A percentile compares a stretch with the other conserved stretches of the same genome.
These are phyloP conservation scores for Nakazawaea wyomingensis DNA, from an alignment of 805 yeast genomes.

Conservation along the genomic window DNA sequence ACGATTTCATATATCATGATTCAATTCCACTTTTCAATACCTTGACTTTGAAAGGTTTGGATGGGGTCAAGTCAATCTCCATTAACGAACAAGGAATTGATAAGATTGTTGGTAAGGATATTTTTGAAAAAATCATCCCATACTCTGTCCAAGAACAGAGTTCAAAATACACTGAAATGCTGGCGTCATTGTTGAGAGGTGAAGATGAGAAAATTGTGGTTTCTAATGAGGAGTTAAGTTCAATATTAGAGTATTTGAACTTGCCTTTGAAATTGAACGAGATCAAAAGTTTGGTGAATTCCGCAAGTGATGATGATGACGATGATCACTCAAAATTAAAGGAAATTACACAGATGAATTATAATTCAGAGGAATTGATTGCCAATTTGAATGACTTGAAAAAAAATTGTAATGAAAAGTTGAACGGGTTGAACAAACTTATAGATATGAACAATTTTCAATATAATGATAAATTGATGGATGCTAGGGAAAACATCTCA, in stretches of 20 bases:
- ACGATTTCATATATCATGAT: slow-evolving; percentile 86
- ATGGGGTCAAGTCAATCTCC: slow-evolving; percentile 58
- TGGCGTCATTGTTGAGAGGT: slow-evolving; percentile 67
- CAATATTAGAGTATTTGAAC: slow-evolving; percentile 76
- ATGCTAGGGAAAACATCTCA: slow-evolving; percentile 47
- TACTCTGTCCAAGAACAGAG: slow-evolving; percentile 81
- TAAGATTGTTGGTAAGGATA: slow-evolving; percentile 42
- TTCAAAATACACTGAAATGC: slow-evolving; percentile 85
- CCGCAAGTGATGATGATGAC: not conserved
- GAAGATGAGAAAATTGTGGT: slow-evolving; percentile 73
- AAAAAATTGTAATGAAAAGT: slow-evolving; percentile 4
- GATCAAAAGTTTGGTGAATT: slow-evolving; percentile 32
- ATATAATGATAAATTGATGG: slow-evolving; percentile 8
- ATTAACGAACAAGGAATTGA: slow-evolving; percentile 44
- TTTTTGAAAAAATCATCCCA: slow-evolving; percentile 80
- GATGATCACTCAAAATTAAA: slow-evolving; percentile 2
- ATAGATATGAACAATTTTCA: slow-evolving; percentile 6
- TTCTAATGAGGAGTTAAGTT: slow-evolving; percentile 70
- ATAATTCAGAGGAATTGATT: slow-evolving; percentile 9
- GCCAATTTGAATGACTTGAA: slow-evolving; percentile 1
- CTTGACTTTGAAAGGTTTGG: slow-evolving; percentile 62
- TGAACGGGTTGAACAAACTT: slow-evolving; percentile 4
- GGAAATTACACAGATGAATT: slow-evolving; percentile 18
- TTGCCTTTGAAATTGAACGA: slow-evolving; percentile 63
- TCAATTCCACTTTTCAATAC: slow-evolving; percentile 56